phyloP scores from a whole-genome alignment of 2,329 filamentous ascomycete species.

The Clarireedia hainanense region DNA sequence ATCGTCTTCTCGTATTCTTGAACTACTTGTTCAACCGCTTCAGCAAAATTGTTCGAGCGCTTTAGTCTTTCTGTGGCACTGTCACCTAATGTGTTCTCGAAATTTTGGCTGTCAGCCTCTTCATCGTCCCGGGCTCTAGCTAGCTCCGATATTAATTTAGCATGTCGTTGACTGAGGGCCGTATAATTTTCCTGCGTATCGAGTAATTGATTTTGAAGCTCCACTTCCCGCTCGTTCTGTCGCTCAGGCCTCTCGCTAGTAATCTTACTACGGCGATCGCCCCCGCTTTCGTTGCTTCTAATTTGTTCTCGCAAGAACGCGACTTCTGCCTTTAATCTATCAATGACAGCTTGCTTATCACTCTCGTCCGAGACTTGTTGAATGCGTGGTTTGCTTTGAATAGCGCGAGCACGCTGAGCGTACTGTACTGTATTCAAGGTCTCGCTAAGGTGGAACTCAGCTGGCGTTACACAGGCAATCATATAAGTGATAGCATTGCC shows the following conservation, averaged over 20 bases:
- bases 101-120: slow-evolving; percentile 47
- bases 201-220: slow-evolving; percentile 87
- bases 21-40: slow-evolving; percentile 92
- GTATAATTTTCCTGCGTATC: slow-evolving; percentile 94
- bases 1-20: slow-evolving; percentile 99
- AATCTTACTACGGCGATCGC: slow-evolving; percentile 43
- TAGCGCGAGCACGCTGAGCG: slow-evolving; percentile 88
- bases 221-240: slow-evolving; percentile 74
- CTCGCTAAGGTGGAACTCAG: slow-evolving; percentile 95
- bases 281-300: slow-evolving; percentile 67
- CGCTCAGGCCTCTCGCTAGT: slow-evolving; percentile 66
- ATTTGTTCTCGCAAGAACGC: slow-evolving; percentile 92
- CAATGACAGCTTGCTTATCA: slow-evolving; percentile 90
- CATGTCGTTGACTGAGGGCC: slow-evolving; percentile 82
- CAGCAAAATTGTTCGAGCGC: slow-evolving; percentile 90
- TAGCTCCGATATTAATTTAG: slow-evolving; percentile 91
- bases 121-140: slow-evolving; percentile 74
- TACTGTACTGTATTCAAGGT: slow-evolving; percentile 97
- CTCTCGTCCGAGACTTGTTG: slow-evolving; percentile 83
- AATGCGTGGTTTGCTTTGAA: slow-evolving; percentile 95
- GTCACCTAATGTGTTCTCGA: slow-evolving; percentile 60
- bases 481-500: slow-evolving; percentile 98
- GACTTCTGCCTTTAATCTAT: slow-evolving; percentile 87
- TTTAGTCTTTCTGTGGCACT: slow-evolving; percentile 82
- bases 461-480: slow-evolving; percentile 96